phyloP scores from a whole-genome alignment of 2,329 filamentous ascomycete species.

The Rutstroemia sp. region DNA sequence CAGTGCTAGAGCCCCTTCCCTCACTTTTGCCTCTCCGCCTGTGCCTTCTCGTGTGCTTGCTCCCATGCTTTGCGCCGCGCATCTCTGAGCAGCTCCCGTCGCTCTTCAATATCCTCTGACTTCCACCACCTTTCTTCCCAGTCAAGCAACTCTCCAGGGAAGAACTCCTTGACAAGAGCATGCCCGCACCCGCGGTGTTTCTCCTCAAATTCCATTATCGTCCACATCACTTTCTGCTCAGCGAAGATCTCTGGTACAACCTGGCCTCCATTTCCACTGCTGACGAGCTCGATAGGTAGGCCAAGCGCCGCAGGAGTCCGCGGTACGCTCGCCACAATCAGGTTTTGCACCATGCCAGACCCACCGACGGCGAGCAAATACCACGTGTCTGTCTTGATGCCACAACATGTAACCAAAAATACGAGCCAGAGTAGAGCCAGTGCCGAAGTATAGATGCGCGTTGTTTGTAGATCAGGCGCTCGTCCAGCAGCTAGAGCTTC shows the following conservation, averaged over 20 bases:
- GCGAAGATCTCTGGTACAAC: neutral
- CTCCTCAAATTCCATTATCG: constrained; percentile 7
- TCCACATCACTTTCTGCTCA: constrained; percentile 9
- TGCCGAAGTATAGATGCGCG: constrained; percentile 13
- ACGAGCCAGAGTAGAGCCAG: constrained; percentile 34
- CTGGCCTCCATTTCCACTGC: too few relatives aligned
- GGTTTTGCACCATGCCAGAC: constrained; percentile 36
- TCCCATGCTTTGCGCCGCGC: too few relatives aligned
- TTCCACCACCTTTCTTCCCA: neutral
- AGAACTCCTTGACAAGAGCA: constrained; percentile 4
- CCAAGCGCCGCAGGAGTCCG: constrained; percentile 25
- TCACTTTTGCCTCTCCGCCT: too few relatives aligned
- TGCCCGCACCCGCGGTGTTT: neutral
- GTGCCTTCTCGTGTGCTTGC: too few relatives aligned
- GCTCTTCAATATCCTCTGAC: too few relatives aligned
- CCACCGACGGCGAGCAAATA: constrained; percentile 35
- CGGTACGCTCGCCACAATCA: constrained; percentile 29
- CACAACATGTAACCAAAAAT: constrained; percentile 35
- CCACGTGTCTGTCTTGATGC: constrained; percentile 33
- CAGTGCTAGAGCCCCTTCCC: too few relatives aligned
- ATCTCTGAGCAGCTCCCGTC: too few relatives aligned
- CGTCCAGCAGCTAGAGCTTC: constrained; percentile 34
- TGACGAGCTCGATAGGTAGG: constrained; percentile 4
- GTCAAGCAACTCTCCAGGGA: constrained; percentile 6
- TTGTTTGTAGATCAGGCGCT: neutral